Percentiles rank a stretch among this genome's conserved stretches.
Evolutionary conservation across 441 rosid genomes (phyloP).

Genomic region (Iberis amara): DNA sequence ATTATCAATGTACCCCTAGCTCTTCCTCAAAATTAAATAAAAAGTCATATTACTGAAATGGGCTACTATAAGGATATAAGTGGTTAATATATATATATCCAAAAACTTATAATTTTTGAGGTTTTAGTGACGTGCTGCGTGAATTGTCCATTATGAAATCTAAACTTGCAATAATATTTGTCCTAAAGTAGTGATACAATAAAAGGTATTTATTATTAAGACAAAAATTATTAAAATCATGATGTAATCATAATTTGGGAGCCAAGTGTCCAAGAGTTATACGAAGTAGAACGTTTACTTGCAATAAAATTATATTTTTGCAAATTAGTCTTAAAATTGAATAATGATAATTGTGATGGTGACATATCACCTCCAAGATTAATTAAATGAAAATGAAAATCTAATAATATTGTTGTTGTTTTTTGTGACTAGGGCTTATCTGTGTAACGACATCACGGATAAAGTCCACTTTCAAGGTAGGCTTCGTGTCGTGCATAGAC

Average conservation of each 20-base stretch:
- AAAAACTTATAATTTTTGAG: too few species aligned
- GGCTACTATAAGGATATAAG: too few species aligned
- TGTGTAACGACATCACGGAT: slow-evolving; percentile 15
- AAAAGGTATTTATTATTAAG: too few species aligned
- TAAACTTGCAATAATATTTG: too few species aligned
- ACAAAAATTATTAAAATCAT: not conserved
- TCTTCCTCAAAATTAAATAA: too few species aligned
- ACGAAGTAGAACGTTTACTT: too few species aligned
- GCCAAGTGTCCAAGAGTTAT: slow-evolving; percentile 13
- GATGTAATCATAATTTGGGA: slow-evolving; percentile 14
- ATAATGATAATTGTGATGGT: slow-evolving; percentile 3
- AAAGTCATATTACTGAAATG: too few species aligned
- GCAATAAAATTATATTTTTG: not conserved
- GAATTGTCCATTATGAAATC: too few species aligned
- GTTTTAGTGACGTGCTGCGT: too few species aligned
- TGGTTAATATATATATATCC: too few species aligned
- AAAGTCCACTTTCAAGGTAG: slow-evolving; percentile 24
- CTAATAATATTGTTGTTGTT: not conserved
- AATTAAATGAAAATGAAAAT: not conserved
- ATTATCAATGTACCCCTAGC: too few species aligned
- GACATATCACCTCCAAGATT: slow-evolving; percentile 1
- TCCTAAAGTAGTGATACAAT: too few species aligned
- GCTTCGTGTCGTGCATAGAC: slow-evolving; percentile 8
- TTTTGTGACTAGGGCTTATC: slow-evolving; percentile 6
- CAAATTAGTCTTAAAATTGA: not conserved